Base-by-base conservation (phyloP, 352 stramenopile species). In the Phytopythium aichiense region DNA sequence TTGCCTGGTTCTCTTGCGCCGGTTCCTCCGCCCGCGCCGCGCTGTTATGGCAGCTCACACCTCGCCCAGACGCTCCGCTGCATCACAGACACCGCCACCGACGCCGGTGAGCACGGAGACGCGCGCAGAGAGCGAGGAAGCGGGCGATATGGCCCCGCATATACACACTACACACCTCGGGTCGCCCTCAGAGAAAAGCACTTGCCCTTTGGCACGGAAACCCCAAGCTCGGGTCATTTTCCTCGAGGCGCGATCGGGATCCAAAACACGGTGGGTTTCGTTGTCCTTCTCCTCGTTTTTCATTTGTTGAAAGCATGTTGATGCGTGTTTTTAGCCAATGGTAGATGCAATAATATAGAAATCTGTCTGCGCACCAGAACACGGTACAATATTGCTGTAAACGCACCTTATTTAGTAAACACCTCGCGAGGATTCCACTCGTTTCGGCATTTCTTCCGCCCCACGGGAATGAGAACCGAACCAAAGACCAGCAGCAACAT, bases 401-500 rank as follows among this genome's bases (percentile, higher is more conserved):
- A 7, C 9, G 2, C 0, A 0, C 0, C 45, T 0, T 5, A 8
- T 51, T 51, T 8, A 2, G 45, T 31, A 5, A 51, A 6, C 6
- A 20, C 18, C 18, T 2, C 18, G 6, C 20, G 16, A 25, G n/a
- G 7, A 25, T 51, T 31, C 22, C 45, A 9, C 42, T 22, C 33
- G 22, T 53, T 33, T 53, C 30, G 46, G 9, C 12, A 53, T 35
- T 35, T 33, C 30, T 7, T 11, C 22, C 7, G 4, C 23, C 23
- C 12, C 22, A 18, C 11, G 33, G 31, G 35, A 58, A 58, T 58
- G 53, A 59, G 37, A 49, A 38, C 40, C 38, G 23, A 31, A 9
- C 33, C 7, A 52, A 31, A 23, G 30, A 52, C 7, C 25, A 28
- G 28, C 7, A 8, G 48, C 51, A 57, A 57, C 51, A 57, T 57